These are phyloP conservation scores for Hyphopichia buzzinii DNA, from an alignment of 1,139 yeast genomes.

Conservation along the genomic window DNA sequence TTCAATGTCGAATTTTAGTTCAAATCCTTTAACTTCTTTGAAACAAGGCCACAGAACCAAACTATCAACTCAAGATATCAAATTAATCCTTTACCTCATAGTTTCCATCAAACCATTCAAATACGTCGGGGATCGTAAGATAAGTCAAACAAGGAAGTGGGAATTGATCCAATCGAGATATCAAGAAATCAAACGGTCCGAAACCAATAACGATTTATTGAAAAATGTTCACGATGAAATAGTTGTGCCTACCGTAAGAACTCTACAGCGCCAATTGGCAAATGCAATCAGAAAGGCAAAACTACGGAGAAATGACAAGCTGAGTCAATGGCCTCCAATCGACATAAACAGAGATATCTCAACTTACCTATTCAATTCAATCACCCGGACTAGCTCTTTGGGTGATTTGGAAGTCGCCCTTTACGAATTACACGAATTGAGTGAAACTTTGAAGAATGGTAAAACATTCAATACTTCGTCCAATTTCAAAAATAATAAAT, in stretches of 20 bases:
- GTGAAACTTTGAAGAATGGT: constrained; percentile 32
- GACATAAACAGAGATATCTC: neutral
- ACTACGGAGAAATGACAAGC: constrained; percentile 9
- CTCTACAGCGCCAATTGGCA: constrained; percentile 36
- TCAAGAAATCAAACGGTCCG: constrained; percentile 17
- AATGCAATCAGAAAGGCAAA: constrained; percentile 33
- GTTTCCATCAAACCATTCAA: constrained; percentile 36
- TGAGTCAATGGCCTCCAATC: neutral
- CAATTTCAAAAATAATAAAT: neutral
- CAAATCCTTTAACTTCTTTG: constrained; percentile 4
- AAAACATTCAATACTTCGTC: constrained; percentile 17
- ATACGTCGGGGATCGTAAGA: constrained; percentile 33
- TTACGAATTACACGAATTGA: constrained; percentile 29
- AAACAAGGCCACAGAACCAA: constrained; percentile 21
- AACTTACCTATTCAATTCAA: constrained; percentile 11
- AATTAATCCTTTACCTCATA: constrained; percentile 29
- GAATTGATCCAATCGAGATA: constrained; percentile 29
- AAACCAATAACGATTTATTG: constrained; percentile 3
- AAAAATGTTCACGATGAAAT: constrained; percentile 9
- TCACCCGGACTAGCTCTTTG: constrained; percentile 19
- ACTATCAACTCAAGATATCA: constrained; percentile 27
- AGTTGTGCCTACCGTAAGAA: constrained; percentile 34
- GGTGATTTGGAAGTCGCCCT: constrained; percentile 29
- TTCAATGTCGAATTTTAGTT: neutral
- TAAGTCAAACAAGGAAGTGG: constrained; percentile 38